Evolutionary conservation across 2,329 filamentous ascomycete species (phyloP), one percentile per base, ranked within the genome.

Genomic region (Hymenoscyphus repandus): DNA sequence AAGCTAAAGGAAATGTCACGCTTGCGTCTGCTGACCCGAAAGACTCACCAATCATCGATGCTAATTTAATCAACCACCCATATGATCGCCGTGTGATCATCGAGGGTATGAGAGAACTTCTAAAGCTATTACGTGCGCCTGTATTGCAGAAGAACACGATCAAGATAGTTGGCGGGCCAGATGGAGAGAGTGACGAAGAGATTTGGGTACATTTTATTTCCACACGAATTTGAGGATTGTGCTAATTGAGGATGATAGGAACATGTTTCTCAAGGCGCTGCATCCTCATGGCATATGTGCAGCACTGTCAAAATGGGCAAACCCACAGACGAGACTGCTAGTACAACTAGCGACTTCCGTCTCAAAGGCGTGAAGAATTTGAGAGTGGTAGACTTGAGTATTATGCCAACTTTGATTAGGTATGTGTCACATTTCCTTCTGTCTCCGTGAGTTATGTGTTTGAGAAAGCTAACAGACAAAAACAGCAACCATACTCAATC

Each of bases 1-100:
- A 82, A 61, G 72, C 61, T 66, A 82, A 74, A 4, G 86, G 86
- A 10, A 76, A 73, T 1, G 83, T 90, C 3, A 76, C 68, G 2
- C 75, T 90, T 3, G 71, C 70, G 18, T 83, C 80, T 0, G 68
- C 77, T 0, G 76, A 88, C 61, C 85, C 85, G 0, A 76, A 78
- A 1, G 82, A 86, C 47, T 69, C 74, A 2, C 86, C 86, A 0
- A 66, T 75, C 2, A 84, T 88, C 56, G 70, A 72, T 43, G 85
- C 82, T 67, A 79, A 81, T 64, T 83, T 76, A 64, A 80, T 78
- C 1, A 66, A 67, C 0, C 71, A 79, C 43, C 73, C 76, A 0
- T 84, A 76, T 59, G 82, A 85, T 57, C 70, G 70, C 1, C 72
- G 70, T 6, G 70, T 66, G 2, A 73, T 75, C 10, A 72, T 79